phyloP scores from a whole-genome alignment of 2,329 filamentous ascomycete species.

The Calcarisporium arbuscula region DNA sequence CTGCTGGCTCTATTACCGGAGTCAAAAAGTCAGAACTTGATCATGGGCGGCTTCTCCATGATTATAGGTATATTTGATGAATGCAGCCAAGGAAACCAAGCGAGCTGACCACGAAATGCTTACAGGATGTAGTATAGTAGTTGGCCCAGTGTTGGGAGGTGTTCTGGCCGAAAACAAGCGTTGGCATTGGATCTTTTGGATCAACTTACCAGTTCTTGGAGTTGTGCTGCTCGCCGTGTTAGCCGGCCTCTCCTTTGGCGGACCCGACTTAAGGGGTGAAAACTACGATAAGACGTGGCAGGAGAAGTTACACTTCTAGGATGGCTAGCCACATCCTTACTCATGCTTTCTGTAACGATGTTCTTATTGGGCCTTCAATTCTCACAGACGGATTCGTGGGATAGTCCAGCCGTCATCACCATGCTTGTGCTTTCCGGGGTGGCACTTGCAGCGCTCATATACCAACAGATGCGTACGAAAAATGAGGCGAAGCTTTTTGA shows the following conservation, averaged over 20 bases:
- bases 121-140: constrained; percentile 1
- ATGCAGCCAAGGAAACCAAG: no score
- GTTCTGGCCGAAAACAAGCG: background rate
- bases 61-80: no score
- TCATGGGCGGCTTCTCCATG: constrained; percentile 2
- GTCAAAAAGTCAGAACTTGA: constrained; percentile 1
- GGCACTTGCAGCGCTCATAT: background rate
- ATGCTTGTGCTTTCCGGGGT: background rate
- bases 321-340: constrained; percentile 1
- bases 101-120: no score
- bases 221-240: background rate
- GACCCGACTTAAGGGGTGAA: constrained; percentile 2
- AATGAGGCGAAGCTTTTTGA: constrained; percentile 2
- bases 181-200: constrained; percentile 5
- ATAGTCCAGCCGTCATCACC: background rate
- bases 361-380: constrained; percentile 1
- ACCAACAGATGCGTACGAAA: background rate
- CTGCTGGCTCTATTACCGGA: constrained; percentile 3
- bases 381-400: background rate
- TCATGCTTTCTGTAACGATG: background rate
- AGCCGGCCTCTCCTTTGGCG: background rate
- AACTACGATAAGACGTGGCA: background rate
- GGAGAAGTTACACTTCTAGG: background rate
- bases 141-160: constrained; percentile 3
- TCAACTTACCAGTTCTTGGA: constrained; percentile 2